phyloP scores from a whole-genome alignment of 495 filamentous ascomycete genomes.

The Oleoguttula mirabilis region DNA sequence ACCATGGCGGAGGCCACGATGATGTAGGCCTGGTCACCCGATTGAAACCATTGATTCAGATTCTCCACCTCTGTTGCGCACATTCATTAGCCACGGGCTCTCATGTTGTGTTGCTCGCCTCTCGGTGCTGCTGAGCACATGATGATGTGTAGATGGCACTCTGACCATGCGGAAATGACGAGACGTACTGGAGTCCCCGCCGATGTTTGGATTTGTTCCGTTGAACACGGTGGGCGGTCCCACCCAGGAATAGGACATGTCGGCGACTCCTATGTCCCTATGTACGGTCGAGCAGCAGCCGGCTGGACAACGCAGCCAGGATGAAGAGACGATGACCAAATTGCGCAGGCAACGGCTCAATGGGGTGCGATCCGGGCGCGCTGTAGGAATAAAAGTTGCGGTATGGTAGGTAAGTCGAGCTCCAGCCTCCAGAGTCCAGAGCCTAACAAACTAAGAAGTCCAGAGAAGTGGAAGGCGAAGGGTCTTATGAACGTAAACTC shows the following conservation, averaged over 20 bases:
- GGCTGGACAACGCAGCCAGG: background rate
- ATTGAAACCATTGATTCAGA: conserved; percentile 75
- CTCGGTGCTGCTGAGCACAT: no score
- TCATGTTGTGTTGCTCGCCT: no score
- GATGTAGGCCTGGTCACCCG: conserved; percentile 77
- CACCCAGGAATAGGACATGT: conserved; percentile 69
- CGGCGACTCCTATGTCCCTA: conserved; percentile 1
- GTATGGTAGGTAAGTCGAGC: no score
- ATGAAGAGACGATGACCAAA: background rate
- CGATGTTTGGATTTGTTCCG: conserved; percentile 55
- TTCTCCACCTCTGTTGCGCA: conserved; percentile 63
- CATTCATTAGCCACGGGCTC: no score
- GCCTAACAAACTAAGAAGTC: background rate
- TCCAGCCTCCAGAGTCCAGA: no score
- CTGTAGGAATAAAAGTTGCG: background rate
- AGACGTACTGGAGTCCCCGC: conserved; percentile 72
- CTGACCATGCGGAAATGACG: conserved; percentile 4
- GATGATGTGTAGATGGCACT: no score
- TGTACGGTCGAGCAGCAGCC: background rate
- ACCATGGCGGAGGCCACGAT: conserved; percentile 90
- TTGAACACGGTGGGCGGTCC: conserved; percentile 66
- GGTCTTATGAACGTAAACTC: conserved; percentile 1
- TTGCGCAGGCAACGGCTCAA: background rate
- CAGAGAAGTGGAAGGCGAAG: background rate
- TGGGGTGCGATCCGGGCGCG: background rate